Evolutionary conservation across 805 yeast genomes (phyloP).

Genomic region (Wickerhamiella kazuoi): DNA sequence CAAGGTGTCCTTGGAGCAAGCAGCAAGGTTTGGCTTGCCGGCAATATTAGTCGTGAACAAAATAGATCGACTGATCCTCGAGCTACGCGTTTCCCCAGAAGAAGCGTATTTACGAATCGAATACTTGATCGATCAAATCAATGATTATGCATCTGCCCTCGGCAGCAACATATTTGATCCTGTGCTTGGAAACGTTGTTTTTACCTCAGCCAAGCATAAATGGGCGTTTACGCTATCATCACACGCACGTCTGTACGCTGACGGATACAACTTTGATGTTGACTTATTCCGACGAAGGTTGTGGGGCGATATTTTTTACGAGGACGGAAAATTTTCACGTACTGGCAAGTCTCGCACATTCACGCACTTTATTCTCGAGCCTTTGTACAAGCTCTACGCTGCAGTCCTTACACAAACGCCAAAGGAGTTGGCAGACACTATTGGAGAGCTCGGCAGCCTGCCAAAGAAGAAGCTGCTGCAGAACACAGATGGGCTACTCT

Average conservation of each 20-base stretch:
- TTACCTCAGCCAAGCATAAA: constrained; percentile 48
- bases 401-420: constrained; percentile 32
- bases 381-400: constrained; percentile 60
- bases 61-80: constrained; percentile 69
- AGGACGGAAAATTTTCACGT: constrained; percentile 31
- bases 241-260: constrained; percentile 36
- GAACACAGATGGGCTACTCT: constrained; percentile 45
- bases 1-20: constrained; percentile 31
- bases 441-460: constrained; percentile 23
- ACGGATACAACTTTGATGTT: constrained; percentile 19
- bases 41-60: constrained; percentile 57
- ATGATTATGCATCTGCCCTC: constrained; percentile 27
- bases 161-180: constrained; percentile 22
- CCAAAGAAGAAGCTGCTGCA: constrained; percentile 1
- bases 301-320: constrained; percentile 63
- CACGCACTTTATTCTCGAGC: constrained; percentile 49
- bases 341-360: constrained; percentile 28
- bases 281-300: constrained; percentile 32
- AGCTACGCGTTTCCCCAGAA: constrained; percentile 51
- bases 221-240: constrained; percentile 51
- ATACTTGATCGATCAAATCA: constrained; percentile 44
- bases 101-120: constrained; percentile 59
- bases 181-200: constrained; percentile 44
- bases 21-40: constrained; percentile 32
- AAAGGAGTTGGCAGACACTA: constrained; percentile 29